Base-by-base conservation (phyloP, 768 basidiomycete species). In the Sarcodon aspratus region DNA sequence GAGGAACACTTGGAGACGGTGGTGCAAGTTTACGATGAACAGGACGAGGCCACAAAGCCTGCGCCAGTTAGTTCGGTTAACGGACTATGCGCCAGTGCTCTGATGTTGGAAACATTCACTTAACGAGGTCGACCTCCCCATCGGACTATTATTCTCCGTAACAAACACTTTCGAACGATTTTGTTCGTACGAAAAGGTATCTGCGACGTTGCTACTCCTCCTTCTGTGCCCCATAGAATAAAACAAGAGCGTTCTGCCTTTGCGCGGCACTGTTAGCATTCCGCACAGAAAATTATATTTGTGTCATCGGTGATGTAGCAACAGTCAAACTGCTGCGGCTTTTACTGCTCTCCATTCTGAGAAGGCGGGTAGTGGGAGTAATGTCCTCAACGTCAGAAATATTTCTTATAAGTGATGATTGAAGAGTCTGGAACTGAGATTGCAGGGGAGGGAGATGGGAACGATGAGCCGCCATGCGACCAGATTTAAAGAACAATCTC, bases 401-500 rank as follows among this genome's bases (percentile, higher is more conserved):
- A 32, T 33, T 45, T 69, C 61, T 48, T 63, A 61, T 21, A 35
- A 57, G 48, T 31, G 60, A 55, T 17, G 57, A 44, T 6, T 45
- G 44, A 40, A 54, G 51, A 2, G 55, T 57, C 7, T 58, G 64
- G 21, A 63, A 62, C 0, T 60, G 58, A 21, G 63, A 52, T 10
- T 38, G 61, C 53, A 45, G 49, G 54, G 31, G 61, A 56, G 44
- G 51, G 54, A 36, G 59, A 9, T 58, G 45, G 46, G 51, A 54
- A 18, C 53, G 53, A 38, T 67, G 67, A 5, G 75, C 68, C 10
- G 81, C 81, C 35, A 82, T 75, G 35, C 84, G 71, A 17, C 82
- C 82, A 36, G 81, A 82, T 33, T 81, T 79, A 63, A 85, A 85
- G 56, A 85, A 79, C 7, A 76, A 66, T n/a, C n/a, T n/a, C n/a